These are phyloP conservation scores for Arthroderma sp. DNA, from an alignment of 2,329 filamentous ascomycete genomes.

Conservation along the genomic window DNA sequence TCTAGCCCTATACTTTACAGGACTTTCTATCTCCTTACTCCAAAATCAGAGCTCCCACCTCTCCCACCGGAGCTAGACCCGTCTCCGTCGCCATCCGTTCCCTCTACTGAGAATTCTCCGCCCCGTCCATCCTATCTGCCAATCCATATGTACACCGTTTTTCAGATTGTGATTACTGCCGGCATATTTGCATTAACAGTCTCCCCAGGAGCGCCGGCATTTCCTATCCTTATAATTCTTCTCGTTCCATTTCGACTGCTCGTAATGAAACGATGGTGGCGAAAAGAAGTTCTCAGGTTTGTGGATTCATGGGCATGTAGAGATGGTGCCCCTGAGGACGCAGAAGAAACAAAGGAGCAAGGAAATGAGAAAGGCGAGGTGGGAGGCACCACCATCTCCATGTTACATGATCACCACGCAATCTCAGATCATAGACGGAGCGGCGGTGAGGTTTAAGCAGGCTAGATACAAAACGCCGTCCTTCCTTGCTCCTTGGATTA, in stretches of 20 bases:
- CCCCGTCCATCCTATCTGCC: slow-evolving; percentile 33
- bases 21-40: slow-evolving; percentile 46
- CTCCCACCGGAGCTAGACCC: slow-evolving; percentile 22
- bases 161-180: slow-evolving; percentile 45
- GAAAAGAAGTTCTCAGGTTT: slow-evolving; percentile 41
- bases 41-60: slow-evolving; percentile 37
- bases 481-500: no score
- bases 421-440: no score
- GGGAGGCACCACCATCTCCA: no score
- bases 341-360: slow-evolving; percentile 18
- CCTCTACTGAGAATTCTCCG: neutral
- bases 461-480: no score
- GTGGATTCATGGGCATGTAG: slow-evolving; percentile 40
- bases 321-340: slow-evolving; percentile 42
- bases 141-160: slow-evolving; percentile 46
- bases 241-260: slow-evolving; percentile 50
- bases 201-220: slow-evolving; percentile 49
- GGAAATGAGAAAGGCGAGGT: slow-evolving; percentile 1
- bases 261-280: slow-evolving; percentile 49
- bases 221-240: slow-evolving; percentile 50
- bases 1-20: slow-evolving; percentile 43
- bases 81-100: slow-evolving; percentile 11
- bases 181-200: slow-evolving; percentile 51
- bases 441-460: no score
- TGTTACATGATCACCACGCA: no score